A percentile compares a stretch with the other conserved stretches of the same genome.
Evolutionary conservation across 1,284 basidiomycete species (phyloP).

Genomic region (Pseudozyma sp.): DNA sequence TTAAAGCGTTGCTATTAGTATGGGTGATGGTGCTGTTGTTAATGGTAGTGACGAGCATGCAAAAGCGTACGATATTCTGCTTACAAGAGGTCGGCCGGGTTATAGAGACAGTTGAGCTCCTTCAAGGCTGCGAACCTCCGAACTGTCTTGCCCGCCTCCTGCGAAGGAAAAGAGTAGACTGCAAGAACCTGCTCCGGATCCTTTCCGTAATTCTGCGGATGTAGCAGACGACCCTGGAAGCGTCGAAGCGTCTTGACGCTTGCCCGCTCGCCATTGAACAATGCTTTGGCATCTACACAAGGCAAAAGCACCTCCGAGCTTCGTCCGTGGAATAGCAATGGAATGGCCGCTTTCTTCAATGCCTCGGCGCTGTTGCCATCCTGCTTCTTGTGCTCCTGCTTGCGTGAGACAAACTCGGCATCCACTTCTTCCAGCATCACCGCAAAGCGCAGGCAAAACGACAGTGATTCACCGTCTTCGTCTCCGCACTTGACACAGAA

Average conservation of each 20-base stretch:
- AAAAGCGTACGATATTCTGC: background rate
- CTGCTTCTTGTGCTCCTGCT: conserved; percentile 8
- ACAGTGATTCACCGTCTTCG: conserved; percentile 40
- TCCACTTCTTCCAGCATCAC: conserved; percentile 49
- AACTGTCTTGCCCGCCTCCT: conserved; percentile 25
- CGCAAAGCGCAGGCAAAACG: conserved; percentile 40
- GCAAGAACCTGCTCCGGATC: conserved; percentile 32
- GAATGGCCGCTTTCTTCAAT: conserved; percentile 15
- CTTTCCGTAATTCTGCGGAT: conserved; percentile 21
- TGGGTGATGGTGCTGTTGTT: background rate
- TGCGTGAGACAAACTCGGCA: conserved; percentile 25
- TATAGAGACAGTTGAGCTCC: conserved; percentile 25
- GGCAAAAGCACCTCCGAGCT: conserved; percentile 27
- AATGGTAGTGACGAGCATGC: background rate
- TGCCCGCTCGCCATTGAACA: conserved; percentile 25
- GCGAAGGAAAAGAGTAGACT: conserved; percentile 28
- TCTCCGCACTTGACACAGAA: conserved; percentile 49
- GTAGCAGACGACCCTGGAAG: conserved; percentile 29
- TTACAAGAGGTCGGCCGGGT: conserved; percentile 22
- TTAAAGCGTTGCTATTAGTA: too few relatives aligned
- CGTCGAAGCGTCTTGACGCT: conserved; percentile 21
- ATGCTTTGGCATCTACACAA: conserved; percentile 30
- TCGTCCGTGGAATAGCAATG: conserved; percentile 41
- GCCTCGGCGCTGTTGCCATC: background rate
- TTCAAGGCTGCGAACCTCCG: conserved; percentile 40